Percentiles rank a stretch among this genome's conserved stretches.
Conservation (phyloP, 441 rosid species). For the Adansonia grandidieri region DNA sequence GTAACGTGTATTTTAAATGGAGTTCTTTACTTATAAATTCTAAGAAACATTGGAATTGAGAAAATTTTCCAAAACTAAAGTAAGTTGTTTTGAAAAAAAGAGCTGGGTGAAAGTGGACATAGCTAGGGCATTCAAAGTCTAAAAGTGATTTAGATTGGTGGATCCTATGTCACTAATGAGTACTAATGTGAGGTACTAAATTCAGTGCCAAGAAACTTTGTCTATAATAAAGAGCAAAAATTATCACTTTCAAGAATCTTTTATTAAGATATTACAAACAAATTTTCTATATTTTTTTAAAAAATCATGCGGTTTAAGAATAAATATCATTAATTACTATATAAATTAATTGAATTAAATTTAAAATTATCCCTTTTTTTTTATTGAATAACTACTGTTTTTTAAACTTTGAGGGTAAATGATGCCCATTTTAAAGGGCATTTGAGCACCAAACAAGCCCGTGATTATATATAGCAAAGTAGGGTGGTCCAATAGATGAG, state of each 20-base stretch:
- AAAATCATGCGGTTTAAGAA: too few species aligned
- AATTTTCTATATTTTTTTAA: too few species aligned
- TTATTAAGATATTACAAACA: not conserved
- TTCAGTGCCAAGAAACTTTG: not conserved
- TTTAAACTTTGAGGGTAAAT: not conserved
- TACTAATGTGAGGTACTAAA: not conserved
- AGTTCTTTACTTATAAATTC: not conserved
- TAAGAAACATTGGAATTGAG: not conserved
- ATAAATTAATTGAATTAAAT: too few species aligned
- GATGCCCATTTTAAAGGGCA: not conserved
- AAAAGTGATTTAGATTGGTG: not conserved
- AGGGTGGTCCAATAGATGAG: conserved; percentile 12
- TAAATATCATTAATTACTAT: too few species aligned
- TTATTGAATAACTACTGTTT: not conserved
- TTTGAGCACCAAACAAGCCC: not conserved
- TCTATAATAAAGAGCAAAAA: not conserved
- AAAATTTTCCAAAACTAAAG: not conserved
- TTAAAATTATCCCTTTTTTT: not conserved
- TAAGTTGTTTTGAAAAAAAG: not conserved
- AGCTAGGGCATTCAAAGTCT: not conserved
- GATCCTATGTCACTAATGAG: not conserved
- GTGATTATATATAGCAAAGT: not conserved
- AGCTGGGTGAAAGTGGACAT: not conserved
- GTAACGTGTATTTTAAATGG: not conserved
- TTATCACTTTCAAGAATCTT: not conserved